A percentile compares a stretch with the other conserved stretches of the same genome.
These are phyloP conservation scores for Candida sojae DNA, from an alignment of 1,139 yeast species.

Conservation along the genomic window DNA sequence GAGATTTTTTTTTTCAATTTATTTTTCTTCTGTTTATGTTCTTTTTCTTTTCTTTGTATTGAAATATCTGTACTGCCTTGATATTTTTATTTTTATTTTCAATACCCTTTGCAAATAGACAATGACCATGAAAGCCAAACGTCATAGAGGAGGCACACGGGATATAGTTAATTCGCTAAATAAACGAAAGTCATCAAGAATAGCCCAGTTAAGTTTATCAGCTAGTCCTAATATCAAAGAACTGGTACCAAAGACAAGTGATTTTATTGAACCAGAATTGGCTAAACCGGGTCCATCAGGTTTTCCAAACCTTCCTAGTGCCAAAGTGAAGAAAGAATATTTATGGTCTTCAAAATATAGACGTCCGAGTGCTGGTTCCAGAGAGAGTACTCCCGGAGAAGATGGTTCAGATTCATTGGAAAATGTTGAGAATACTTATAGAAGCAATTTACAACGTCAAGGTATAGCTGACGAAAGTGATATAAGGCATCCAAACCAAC, in stretches of 20 bases:
- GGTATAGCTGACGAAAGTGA: slow-evolving; percentile 27
- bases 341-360: slow-evolving; percentile 39
- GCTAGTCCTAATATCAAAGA: slow-evolving; percentile 14
- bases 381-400: slow-evolving; percentile 11
- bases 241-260: slow-evolving; percentile 6
- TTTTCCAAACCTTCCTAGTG: slow-evolving; percentile 60
- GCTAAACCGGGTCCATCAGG: slow-evolving; percentile 63
- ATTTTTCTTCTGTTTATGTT: no score
- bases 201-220: slow-evolving; percentile 11
- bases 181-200: slow-evolving; percentile 17
- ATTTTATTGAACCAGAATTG: slow-evolving; percentile 59
- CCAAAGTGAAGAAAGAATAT: slow-evolving; percentile 53
- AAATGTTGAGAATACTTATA: slow-evolving; percentile 20
- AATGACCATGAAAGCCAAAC: not conserved
- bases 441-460: slow-evolving; percentile 28
- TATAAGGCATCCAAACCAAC: slow-evolving; percentile 23
- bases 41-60: no score
- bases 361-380: slow-evolving; percentile 10
- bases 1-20: no score
- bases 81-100: not conserved
- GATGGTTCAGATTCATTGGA: slow-evolving; percentile 7
- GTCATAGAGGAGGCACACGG: not conserved
- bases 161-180: not conserved
- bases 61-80: not conserved
- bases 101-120: not conserved